Conservation (phyloP, 2,329 filamentous ascomycete species). For the Calonectria hawksworthii region DNA sequence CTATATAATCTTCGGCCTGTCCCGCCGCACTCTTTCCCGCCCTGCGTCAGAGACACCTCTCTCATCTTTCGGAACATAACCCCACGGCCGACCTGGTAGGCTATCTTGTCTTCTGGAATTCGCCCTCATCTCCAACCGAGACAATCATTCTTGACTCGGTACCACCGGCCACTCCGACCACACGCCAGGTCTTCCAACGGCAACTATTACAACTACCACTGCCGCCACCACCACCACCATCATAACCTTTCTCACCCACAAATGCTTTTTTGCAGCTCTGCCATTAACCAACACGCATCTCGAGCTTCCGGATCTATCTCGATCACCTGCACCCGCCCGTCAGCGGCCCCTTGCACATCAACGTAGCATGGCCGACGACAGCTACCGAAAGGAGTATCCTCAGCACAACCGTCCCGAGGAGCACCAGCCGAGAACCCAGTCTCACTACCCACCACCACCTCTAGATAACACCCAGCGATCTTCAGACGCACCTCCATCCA, state of each 20-base stretch:
- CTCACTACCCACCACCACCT: constrained; percentile 54
- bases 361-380: constrained; percentile 58
- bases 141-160: constrained; percentile 43
- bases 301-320: constrained; percentile 30
- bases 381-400: constrained; percentile 54
- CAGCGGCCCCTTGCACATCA: constrained; percentile 44
- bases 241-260: constrained; percentile 25
- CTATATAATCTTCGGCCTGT: constrained; percentile 44
- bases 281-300: constrained; percentile 22
- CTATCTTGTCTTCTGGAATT: constrained; percentile 44
- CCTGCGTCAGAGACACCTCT: constrained; percentile 39
- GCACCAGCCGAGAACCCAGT: constrained; percentile 57
- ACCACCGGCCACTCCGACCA: constrained; percentile 34
- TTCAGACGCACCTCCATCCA: constrained; percentile 45
- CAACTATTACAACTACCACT: constrained; percentile 17
- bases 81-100: constrained; percentile 33
- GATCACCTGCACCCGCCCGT: constrained; percentile 40
- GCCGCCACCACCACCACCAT: constrained; percentile 2
- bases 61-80: constrained; percentile 32
- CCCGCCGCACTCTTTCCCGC: constrained; percentile 37
- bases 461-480: constrained; percentile 57
- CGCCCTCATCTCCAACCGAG: constrained; percentile 43
- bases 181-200: constrained; percentile 20
- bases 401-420: constrained; percentile 55
- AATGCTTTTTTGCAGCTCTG: constrained; percentile 39